Conservation (phyloP, 2,329 filamentous ascomycete genomes). For the Colletotrichum kahawae region DNA sequence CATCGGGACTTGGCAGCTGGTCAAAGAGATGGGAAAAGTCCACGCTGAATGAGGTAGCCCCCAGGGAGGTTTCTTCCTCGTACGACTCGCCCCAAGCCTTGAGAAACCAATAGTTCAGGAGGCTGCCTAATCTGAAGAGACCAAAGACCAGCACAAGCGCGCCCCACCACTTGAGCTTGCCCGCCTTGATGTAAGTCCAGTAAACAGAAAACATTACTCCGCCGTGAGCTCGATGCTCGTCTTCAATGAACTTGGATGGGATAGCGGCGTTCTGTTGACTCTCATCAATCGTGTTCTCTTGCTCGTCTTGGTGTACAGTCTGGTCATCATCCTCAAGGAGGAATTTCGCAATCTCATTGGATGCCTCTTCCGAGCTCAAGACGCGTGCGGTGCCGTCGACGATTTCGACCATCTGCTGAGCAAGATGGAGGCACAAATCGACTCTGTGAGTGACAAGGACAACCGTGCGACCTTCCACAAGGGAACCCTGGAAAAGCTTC, state of each 20-base stretch:
- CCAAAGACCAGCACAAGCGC: constrained; percentile 67
- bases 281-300: constrained; percentile 31
- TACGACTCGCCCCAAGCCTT: constrained; percentile 89
- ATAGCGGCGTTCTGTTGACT: constrained; percentile 55
- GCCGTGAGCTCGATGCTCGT: constrained; percentile 76
- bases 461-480: constrained; percentile 68
- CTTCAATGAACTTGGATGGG: constrained; percentile 79
- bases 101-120: constrained; percentile 79
- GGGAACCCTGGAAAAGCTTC: constrained; percentile 62
- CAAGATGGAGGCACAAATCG: constrained; percentile 76
- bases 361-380: constrained; percentile 47
- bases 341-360: constrained; percentile 35
- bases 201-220: constrained; percentile 79
- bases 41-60: constrained; percentile 3
- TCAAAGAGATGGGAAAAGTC: constrained; percentile 41
- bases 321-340: constrained; percentile 25
- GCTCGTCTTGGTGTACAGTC: constrained; percentile 35
- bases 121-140: constrained; percentile 66
- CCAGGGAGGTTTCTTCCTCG: constrained; percentile 2
- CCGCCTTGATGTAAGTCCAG: constrained; percentile 84
- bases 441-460: constrained; percentile 83
- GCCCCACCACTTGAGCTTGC: constrained; percentile 76
- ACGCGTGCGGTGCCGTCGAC: constrained; percentile 61
- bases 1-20: constrained; percentile 68
- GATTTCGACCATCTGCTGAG: constrained; percentile 76